A percentile compares a stretch with the other conserved stretches of the same genome.
Evolutionary conservation across 2,329 filamentous ascomycete genomes (phyloP).

Genomic region (Arthrobotrys musiformis): DNA sequence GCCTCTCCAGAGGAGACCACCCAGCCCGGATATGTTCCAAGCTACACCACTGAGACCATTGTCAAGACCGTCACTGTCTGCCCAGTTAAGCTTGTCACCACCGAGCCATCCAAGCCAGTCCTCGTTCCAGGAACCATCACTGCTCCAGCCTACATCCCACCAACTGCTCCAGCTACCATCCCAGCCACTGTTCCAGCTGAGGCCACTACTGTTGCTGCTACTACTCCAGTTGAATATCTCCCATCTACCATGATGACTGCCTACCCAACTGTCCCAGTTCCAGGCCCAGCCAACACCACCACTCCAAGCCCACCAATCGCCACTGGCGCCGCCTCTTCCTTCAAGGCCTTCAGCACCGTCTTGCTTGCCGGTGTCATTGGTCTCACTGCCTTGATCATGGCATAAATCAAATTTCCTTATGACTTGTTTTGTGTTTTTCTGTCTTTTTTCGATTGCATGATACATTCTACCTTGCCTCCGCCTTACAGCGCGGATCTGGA

Average conservation of each 20-base stretch:
- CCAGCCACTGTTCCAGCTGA: conserved; percentile 43
- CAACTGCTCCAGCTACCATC: conserved; percentile 34
- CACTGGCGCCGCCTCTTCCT: conserved; percentile 50
- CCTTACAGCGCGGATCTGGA: conserved; percentile 54
- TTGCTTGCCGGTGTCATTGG: conserved; percentile 38
- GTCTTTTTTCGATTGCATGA: conserved; percentile 44
- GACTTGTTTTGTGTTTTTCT: conserved; percentile 27
- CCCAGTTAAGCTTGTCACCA: conserved; percentile 53
- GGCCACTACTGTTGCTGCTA: conserved; percentile 20
- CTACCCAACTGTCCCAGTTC: conserved; percentile 36
- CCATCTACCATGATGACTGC: conserved; percentile 46
- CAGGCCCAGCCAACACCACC: conserved; percentile 20
- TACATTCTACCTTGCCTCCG: conserved; percentile 55
- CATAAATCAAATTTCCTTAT: conserved; percentile 44
- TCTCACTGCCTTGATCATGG: conserved; percentile 50
- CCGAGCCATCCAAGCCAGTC: conserved; percentile 52
- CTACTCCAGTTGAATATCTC: conserved; percentile 24
- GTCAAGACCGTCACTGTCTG: conserved; percentile 54
- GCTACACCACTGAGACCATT: conserved; percentile 47
- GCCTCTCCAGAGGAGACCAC: conserved; percentile 16
- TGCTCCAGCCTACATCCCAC: conserved; percentile 50
- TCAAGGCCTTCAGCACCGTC: conserved; percentile 52
- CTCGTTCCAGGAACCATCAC: conserved; percentile 48
- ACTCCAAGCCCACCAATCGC: conserved; percentile 47
- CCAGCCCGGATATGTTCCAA: conserved; percentile 19